Conservation (phyloP, 2,329 filamentous ascomycete species). For the Neofusicoccum kwambonambiense region DNA sequence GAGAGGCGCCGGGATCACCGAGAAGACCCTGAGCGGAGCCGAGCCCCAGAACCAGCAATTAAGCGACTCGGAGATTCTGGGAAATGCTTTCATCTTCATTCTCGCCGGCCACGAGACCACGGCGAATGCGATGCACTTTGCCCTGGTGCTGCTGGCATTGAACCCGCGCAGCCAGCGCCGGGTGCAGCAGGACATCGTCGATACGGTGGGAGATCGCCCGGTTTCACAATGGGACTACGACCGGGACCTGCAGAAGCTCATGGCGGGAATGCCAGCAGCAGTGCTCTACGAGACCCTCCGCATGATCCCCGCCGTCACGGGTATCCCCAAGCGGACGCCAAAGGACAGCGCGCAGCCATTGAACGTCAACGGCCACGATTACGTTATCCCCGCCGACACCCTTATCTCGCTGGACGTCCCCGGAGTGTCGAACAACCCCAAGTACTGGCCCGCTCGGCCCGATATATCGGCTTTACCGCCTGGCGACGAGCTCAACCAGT, state of each 20-base stretch:
- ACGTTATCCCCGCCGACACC: constrained; percentile 57
- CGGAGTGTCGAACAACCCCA: constrained; percentile 62
- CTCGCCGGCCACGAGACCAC: constrained; percentile 81
- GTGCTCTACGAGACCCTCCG: constrained; percentile 77
- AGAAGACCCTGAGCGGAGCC: constrained; percentile 20
- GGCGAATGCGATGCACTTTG: constrained; percentile 72
- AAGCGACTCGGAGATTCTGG: constrained; percentile 65
- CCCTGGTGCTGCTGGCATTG: constrained; percentile 66
- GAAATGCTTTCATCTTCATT: constrained; percentile 64
- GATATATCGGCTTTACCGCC: constrained; percentile 24
- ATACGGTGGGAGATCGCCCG: constrained; percentile 59
- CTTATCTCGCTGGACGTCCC: constrained; percentile 56
- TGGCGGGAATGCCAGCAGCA: constrained; percentile 69
- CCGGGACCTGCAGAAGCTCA: constrained; percentile 61
- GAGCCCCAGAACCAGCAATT: constrained; percentile 40
- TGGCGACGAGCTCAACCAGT: constrained; percentile 62
- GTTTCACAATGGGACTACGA: constrained; percentile 71
- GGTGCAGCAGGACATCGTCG: constrained; percentile 68
- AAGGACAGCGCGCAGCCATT: constrained; percentile 54
- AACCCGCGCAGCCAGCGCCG: constrained; percentile 62
- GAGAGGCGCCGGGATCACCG: constrained; percentile 32
- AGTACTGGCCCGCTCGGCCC: constrained; percentile 63
- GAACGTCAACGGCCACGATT: constrained; percentile 56
- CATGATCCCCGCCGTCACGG: constrained; percentile 67
- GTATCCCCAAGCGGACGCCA: constrained; percentile 65